These are phyloP conservation scores for Nicotiana paniculata DNA, from an alignment of 257 asterid genomes.

Conservation along the genomic window DNA sequence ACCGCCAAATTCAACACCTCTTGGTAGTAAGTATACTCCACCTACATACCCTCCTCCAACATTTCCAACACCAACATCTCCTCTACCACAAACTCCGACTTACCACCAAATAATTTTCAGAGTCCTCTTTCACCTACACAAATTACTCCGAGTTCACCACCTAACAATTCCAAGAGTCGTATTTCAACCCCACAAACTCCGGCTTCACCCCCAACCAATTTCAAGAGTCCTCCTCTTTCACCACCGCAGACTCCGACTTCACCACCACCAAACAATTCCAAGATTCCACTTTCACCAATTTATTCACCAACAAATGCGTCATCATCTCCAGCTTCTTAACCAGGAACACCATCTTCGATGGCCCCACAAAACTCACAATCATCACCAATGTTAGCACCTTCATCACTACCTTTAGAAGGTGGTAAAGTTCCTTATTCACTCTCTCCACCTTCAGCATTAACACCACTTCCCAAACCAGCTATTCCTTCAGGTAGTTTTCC, in stretches of 20 bases:
- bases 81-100: not conserved
- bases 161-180: not conserved
- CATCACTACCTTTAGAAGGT: not conserved
- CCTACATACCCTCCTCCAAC: not conserved
- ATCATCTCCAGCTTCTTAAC: not conserved
- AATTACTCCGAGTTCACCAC: not conserved
- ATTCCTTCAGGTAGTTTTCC: not conserved
- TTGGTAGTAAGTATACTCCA: not conserved
- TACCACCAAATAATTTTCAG: too few relatives aligned
- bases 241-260: not conserved
- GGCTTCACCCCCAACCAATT: not conserved
- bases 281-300: not conserved
- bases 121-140: too few relatives aligned
- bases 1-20: not conserved
- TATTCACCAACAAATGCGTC: not conserved
- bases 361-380: not conserved
- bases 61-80: not conserved
- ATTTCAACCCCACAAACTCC: not conserved
- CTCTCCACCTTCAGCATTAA: constrained; percentile 2
- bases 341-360: not conserved
- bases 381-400: not conserved
- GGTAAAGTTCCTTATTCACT: not conserved
- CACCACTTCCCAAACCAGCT: not conserved
- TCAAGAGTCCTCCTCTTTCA: not conserved
- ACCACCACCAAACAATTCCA: not conserved